Percentiles rank a stretch among this genome's conserved stretches.
These are phyloP conservation scores for Neophaeococcomyces mojaviensis DNA, from an alignment of 2,329 filamentous ascomycete species.

Conservation along the genomic window DNA sequence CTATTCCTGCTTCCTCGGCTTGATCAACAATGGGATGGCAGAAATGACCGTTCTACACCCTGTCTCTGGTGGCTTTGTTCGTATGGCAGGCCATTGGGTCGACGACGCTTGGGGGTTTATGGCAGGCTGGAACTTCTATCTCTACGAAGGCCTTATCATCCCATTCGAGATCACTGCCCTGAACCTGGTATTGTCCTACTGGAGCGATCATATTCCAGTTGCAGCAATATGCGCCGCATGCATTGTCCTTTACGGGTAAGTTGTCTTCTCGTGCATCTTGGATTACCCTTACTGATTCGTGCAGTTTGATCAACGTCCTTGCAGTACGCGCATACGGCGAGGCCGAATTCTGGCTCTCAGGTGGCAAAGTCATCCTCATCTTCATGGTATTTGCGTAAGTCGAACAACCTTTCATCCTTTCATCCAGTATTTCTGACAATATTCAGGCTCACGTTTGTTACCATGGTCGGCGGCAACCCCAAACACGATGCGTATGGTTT, in stretches of 20 bases:
- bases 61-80: conserved; percentile 8
- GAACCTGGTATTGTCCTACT: conserved; percentile 33
- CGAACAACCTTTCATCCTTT: conserved; percentile 9
- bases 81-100: conserved; percentile 34
- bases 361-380: conserved; percentile 61
- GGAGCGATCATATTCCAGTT: conserved; percentile 32
- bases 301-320: conserved; percentile 54
- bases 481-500: conserved; percentile 63
- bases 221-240: conserved; percentile 31
- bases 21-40: conserved; percentile 34
- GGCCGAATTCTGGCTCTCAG: conserved; percentile 60
- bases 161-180: conserved; percentile 37
- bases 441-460: conserved; percentile 57
- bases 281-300: conserved; percentile 4
- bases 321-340: conserved; percentile 63
- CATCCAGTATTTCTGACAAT: conserved; percentile 39
- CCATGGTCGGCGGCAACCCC: conserved; percentile 74
- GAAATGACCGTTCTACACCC: conserved; percentile 38
- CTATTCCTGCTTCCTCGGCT: conserved; percentile 25
- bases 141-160: conserved; percentile 34
- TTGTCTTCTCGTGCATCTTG: conserved; percentile 9
- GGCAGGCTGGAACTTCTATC: conserved; percentile 42
- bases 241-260: conserved; percentile 34
- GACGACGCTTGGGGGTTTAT: conserved; percentile 39
- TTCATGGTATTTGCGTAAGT: conserved; percentile 52